Evolutionary conservation across 352 stramenopile species (phyloP), one percentile per base, ranked within the genome.

Genomic region (Blastocystis hominis): DNA sequence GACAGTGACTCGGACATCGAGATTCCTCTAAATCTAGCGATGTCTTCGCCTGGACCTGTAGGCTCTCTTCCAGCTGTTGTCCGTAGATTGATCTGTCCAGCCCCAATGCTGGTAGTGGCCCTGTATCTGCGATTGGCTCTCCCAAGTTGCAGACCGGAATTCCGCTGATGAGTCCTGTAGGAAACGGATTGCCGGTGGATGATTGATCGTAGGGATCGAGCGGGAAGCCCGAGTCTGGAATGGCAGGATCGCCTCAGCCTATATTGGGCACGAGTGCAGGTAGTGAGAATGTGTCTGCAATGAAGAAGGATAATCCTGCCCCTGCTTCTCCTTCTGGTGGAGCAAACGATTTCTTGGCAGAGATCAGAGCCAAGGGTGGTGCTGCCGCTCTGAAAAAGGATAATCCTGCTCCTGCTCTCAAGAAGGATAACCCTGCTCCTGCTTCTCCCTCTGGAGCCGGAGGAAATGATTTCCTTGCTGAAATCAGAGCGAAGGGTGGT

Each of bases 331-430:
- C 36, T 34, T 69, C 61, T 34, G 36, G 7, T 69, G 7, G 15
- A 54, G 30, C 63, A 34, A 54, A 47, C 17, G 34, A 46, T 72
- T 61, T 78, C 68, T n/a, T 78, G 3, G 68, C 30, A 20, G 68
- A 78, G 47, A 78, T 78, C 46, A 20, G 42, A 56, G 44, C 38
- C 6, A 78, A 78, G 42, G 68, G 68, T 55, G 68, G 68, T 36
- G 68, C 68, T 40, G 68, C 68, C 0, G 68, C 42, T 34, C 38
- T 78, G 34, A 78, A 78, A 4, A 78, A 78, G 17, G 42, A 62
- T 38, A 42, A 78, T 2, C 9, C 63, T 24, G 10, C n/a, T 0
- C 40, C 63, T 20, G 15, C 68, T 40, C 38, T 78, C 1, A 78
- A 78, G 68, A 78, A 78, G 47, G 42, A 47, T 42, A n/a, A 47